Evolutionary conservation across 2,329 filamentous ascomycete genomes (phyloP).

Genomic region (Fusarium domesticum): DNA sequence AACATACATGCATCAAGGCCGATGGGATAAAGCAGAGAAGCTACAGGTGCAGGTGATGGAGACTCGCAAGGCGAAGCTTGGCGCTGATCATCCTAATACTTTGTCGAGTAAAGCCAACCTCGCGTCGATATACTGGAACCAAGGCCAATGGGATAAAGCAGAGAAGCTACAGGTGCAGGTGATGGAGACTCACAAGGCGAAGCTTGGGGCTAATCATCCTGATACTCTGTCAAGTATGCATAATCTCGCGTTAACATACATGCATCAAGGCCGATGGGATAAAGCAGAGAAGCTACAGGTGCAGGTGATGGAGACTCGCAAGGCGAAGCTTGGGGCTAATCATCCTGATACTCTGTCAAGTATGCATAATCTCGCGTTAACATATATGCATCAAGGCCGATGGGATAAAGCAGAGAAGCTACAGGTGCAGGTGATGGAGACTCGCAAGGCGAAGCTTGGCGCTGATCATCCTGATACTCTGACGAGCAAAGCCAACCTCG

Average conservation of each 20-base stretch:
- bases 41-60: neutral
- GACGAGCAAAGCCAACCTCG: neutral
- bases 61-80: too few relatives aligned
- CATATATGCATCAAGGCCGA: neutral
- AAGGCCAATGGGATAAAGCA: neutral
- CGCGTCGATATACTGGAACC: neutral
- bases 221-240: neutral
- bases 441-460: neutral
- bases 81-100: too few relatives aligned
- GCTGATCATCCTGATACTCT: neutral
- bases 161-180: neutral
- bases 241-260: neutral
- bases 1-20: neutral
- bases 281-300: conserved; percentile 1
- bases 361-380: neutral
- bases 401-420: neutral
- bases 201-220: neutral
- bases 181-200: neutral
- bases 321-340: neutral
- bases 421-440: neutral
- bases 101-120: too few relatives aligned
- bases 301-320: neutral
- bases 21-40: neutral
- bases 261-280: neutral
- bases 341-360: neutral